Base-by-base conservation (phyloP, 208 protist genomes). In the Sergeia podlipaevii region DNA sequence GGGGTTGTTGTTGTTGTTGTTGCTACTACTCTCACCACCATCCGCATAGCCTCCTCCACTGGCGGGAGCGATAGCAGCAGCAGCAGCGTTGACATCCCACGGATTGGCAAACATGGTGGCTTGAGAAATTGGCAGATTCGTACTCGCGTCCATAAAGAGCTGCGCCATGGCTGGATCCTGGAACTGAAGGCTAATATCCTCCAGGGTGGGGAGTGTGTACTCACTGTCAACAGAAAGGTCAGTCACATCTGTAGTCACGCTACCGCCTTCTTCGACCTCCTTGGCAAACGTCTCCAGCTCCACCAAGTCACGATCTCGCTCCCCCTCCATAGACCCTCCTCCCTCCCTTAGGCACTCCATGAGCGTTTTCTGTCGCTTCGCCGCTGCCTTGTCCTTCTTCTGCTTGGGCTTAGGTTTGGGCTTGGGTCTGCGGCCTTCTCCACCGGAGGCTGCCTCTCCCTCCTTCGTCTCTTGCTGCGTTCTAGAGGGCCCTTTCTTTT, bases 181-280 rank as follows among this genome's bases (percentile, higher is more conserved):
- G 62, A 95, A 95, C 45, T 82, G 74, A 49, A 49, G 55, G 45
- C 79, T 91, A 13, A 95, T 68, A 57, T 91, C 84, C 59, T 95
- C 88, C 30, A 95, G 57, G 17, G 75, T 83, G 15, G 88, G 87
- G 7, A 89, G 65, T 60, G 74, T 78, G 46, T 77, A 70, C 13
- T n/a, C n/a, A n/a, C n/a, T n/a, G n/a, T n/a, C n/a, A 21, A 18
- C 13, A 18, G 41, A 46, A 21, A 8, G n/a, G n/a, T n/a, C n/a
- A n/a, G n/a, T n/a, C n/a, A 21, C 24, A 33, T 23, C 38, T 11
- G 24, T 17, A 60, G 3, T 26, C 29, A 20, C 38, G 29, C 51
- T 39, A 2, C 32, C 45, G 15, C 20, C 18, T 11, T 20, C 49
- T 30, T 52, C 56, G 7, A 3, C 50, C 2, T 50, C 36, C 32